Percentiles rank a stretch among this genome's conserved stretches.
phyloP scores from a whole-genome alignment of 148 eudicot genomes.

The Cornus controversa region DNA sequence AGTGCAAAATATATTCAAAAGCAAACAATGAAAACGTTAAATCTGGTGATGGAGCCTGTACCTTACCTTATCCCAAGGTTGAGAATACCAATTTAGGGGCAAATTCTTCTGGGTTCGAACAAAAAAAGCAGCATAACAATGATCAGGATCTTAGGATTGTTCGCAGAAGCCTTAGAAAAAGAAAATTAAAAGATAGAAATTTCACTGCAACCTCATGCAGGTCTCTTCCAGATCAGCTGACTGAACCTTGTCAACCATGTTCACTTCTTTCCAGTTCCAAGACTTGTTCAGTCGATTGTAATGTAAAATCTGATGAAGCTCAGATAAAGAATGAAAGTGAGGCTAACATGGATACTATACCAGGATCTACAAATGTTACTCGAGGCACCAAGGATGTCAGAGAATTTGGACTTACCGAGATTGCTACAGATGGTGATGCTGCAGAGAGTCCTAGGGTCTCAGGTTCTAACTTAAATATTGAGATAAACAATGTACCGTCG shows the following conservation, averaged over 20 bases:
- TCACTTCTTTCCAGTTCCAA: constrained; percentile 13
- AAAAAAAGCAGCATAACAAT: constrained; percentile 11
- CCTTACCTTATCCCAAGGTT: constrained; percentile 7
- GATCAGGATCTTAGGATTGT: constrained; percentile 20
- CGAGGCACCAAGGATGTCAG: background rate
- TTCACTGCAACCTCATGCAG: constrained; percentile 26
- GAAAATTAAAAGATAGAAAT: constrained; percentile 34
- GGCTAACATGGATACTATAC: background rate
- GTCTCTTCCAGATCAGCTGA: constrained; percentile 17
- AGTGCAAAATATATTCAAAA: constrained; percentile 4
- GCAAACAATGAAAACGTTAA: background rate
- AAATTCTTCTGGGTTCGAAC: constrained; percentile 1
- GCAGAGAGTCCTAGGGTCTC: constrained; percentile 6
- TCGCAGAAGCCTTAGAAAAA: constrained; percentile 40
- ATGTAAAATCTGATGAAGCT: constrained; percentile 17
- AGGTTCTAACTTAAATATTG: background rate
- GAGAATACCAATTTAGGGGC: constrained; percentile 7
- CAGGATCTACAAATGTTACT: constrained; percentile 11
- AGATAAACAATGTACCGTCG: background rate
- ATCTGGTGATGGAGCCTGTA: constrained; percentile 7
- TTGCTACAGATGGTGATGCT: constrained; percentile 17
- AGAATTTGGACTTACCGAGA: background rate
- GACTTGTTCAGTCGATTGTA: constrained; percentile 10
- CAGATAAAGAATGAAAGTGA: constrained; percentile 15
- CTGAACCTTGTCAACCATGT: constrained; percentile 6